Percentiles rank a stretch among this genome's conserved stretches.
Evolutionary conservation across 768 basidiomycete genomes (phyloP).

Genomic region (Naganishia vishniacii): DNA sequence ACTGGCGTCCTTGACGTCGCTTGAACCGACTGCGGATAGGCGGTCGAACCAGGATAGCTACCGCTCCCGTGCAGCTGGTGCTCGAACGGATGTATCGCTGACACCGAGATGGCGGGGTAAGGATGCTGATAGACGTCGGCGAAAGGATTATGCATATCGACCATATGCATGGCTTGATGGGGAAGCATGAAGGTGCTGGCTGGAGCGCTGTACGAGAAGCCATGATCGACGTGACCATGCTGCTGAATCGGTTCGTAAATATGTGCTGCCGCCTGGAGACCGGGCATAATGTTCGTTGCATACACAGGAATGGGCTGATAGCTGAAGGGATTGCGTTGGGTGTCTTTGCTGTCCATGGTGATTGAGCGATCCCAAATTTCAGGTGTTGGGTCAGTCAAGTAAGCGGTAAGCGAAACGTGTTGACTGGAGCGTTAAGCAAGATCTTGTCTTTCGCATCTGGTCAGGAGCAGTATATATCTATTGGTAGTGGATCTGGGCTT

Average conservation of each 20-base stretch:
- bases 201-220: not conserved
- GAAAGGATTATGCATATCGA: conserved; percentile 1
- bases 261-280: conserved; percentile 3
- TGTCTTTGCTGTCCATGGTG: not conserved
- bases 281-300: not conserved
- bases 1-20: not conserved
- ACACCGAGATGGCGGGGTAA: not conserved
- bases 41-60: not conserved
- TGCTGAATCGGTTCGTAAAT: not conserved
- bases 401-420: too few relatives aligned
- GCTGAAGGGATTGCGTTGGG: not conserved
- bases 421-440: too few relatives aligned
- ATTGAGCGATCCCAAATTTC: not conserved
- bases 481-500: too few relatives aligned
- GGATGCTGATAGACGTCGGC: conserved; percentile 6
- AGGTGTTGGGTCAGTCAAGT: too few relatives aligned
- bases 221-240: not conserved
- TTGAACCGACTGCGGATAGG: not conserved
- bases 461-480: not conserved
- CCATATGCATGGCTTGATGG: not conserved
- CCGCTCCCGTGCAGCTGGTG: not conserved
- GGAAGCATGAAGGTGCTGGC: not conserved
- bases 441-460: too few relatives aligned
- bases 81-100: conserved; percentile 11
- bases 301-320: not conserved